Base-by-base conservation (phyloP, 1,284 basidiomycete genomes). In the Ustilago shanxiensis region DNA sequence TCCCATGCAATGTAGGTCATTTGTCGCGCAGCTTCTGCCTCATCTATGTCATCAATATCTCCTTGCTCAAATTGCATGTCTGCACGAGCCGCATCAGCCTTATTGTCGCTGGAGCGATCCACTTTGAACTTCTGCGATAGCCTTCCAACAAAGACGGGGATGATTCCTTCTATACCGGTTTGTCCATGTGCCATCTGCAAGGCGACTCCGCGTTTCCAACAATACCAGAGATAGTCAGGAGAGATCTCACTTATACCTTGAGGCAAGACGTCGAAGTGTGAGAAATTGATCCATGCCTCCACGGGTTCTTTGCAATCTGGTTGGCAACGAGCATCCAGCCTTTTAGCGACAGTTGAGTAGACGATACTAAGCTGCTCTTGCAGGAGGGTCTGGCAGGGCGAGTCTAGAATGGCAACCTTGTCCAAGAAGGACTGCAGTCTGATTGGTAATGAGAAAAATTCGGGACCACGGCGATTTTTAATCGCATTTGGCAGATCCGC, bases 161-260 rank as follows among this genome's bases (percentile, higher is more conserved):
- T 60, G 47, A 67, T 60, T 9, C 54, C 59, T 24, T 67, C 65
- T 14, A 67, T 47, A 26, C 65, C 65, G 9, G 5, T 8, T 20
- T 67, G 65, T 10, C 3, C 2, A 22, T 50, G 51, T 2, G 24
- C 29, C 28, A 37, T 50, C 24, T 67, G 65, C 1, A 67, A 18
- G 5, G 59, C 65, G 11, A 61, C 37, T 10, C 65, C 65, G 9
- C 59, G 58, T 50, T 61, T 67, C 65, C 65, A 67, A 35, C 65
- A 67, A 20, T 57, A 47, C 65, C 65, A 67, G 3, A 67, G 54
- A 28, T 51, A 67, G n/a, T 51, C 47, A 14, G 35, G n/a, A 35
- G 65, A 54, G 16, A 67, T 57, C 6, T 18, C 3, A 18, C 5
- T n/a, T 1, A 66, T 24, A 5, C 10, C 7, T 8, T 29, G 6